Base-by-base conservation (phyloP, 2,329 filamentous ascomycete genomes). In the Aspergillus hortae region DNA sequence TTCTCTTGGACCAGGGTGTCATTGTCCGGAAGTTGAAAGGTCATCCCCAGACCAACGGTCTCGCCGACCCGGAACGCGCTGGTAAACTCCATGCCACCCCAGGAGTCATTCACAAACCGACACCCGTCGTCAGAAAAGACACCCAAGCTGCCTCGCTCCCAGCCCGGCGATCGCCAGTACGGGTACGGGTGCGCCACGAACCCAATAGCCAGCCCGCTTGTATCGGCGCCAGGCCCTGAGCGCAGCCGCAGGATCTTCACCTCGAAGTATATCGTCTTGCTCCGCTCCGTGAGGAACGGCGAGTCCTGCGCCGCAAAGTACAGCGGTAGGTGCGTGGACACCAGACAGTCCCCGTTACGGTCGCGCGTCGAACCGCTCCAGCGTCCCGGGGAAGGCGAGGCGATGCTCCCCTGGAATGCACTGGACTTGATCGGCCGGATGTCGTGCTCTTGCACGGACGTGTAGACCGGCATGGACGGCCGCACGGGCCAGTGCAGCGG, bases 41-140 rank as follows among this genome's bases (percentile, higher is more conserved):
- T 74, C 72, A 86, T 82, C 3, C 83, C 83, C 46, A 86, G 68
- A 0, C 83, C 83, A 10, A 86, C 74, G 0, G 77, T 79, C 52
- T 86, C 80, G 5, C 80, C 80, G 1, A 70, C 67, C 14, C 70
- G 62, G 59, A 86, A 83, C 1, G 78, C 65, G 7, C 63, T 64
- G 0, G 80, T 81, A 56, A 86, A 86, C 51, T 83, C 80, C 19
- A 73, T 72, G 0, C 83, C 83, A 10, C 84, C 83, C 65, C 73
- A 81, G 0, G 78, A 77, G 61, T 86, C 80, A 63, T 86, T 84
- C 30, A 86, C 79, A 57, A 85, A 87, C 36, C 80, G 76, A 25
- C 81, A 75, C 1, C 84, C 83, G 62, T 87, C 84, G 59, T 86
- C 83, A 4, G 80, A 79, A 59, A 86, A 84, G 6, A 87, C 79